Conservation (phyloP, 139 green algal species). For the Raphidocelis subcapitata region DNA sequence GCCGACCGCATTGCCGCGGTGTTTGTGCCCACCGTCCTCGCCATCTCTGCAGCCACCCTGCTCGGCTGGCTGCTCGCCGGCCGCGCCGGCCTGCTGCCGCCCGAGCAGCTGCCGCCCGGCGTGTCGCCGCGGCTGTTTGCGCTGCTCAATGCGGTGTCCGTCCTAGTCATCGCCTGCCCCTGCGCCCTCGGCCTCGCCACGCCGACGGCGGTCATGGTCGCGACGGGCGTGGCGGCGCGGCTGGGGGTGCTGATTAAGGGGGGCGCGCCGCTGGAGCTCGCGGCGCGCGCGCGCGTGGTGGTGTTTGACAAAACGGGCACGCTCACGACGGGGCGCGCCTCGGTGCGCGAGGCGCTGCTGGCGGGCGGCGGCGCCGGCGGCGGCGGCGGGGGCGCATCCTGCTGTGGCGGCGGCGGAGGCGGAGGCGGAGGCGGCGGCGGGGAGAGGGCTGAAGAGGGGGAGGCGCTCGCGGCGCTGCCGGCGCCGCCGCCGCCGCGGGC, state of each 20-base stretch:
- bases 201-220: constrained; percentile 94
- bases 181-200: constrained; percentile 95
- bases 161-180: constrained; percentile 94
- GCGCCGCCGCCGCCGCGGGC: constrained; percentile 17
- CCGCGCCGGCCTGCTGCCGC: background rate
- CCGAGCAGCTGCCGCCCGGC: constrained; percentile 69
- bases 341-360: constrained; percentile 49
- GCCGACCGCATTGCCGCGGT: constrained; percentile 81
- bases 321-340: constrained; percentile 77
- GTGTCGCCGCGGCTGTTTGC: constrained; percentile 80
- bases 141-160: constrained; percentile 51
- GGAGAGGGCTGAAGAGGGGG: too few species aligned
- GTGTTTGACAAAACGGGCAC: constrained; percentile 99
- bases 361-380: background rate
- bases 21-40: constrained; percentile 89
- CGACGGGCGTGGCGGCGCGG: constrained; percentile 80
- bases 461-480: background rate
- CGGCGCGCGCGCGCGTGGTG: constrained; percentile 42
- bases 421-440: background rate
- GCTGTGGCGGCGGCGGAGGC: background rate
- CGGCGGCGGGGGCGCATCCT: background rate
- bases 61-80: constrained; percentile 24
- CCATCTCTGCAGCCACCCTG: constrained; percentile 11
- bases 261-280: constrained; percentile 40
- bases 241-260: constrained; percentile 57